Base-by-base conservation (phyloP, 1,284 basidiomycete species). In the Cutaneotrichosporon cavernicola region DNA sequence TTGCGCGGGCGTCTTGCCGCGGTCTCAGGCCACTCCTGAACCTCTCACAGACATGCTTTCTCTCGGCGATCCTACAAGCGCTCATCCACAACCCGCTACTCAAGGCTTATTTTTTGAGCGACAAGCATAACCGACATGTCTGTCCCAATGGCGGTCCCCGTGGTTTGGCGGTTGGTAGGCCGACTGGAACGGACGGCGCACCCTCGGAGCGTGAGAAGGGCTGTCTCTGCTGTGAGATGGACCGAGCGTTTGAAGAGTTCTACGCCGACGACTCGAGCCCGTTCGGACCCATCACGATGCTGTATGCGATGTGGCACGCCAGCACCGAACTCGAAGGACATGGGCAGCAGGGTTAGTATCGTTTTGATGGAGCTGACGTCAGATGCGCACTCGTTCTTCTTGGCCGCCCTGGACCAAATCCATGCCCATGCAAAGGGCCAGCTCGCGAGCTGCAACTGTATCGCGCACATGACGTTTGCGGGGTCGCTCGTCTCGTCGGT, bases 221-320 rank as follows among this genome's bases (percentile, higher is more conserved):
- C 38, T 99, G 95, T 79, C 89, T 90, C 59, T 93, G 90, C 63
- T 99, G 95, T 78, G 95, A 97, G 79, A 90, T 99, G 89, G 95
- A 98, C 78, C 88, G 86, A 68, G 84, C 97, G 6, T 96, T 96
- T 77, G 82, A 87, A 30, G 93, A 97, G 90, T 85, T 92, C 34
- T 89, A 90, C 72, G 87, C 87, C 0, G 84, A 86, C 8, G 86
- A 88, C 66, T 80, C 83, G n/a, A 77, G 83, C 1, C 88, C 93
- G 0, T 90, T 88, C 71, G 93, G 90, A 0, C 95, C 96, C 0
- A 87, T 89, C 1, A 88, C 88, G 3, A 90, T 98, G 78, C 85
- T 97, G 13, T 86, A 89, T 49, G 89, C 90, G 43, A 90, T 91
- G 58, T 98, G 95, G 94, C 87, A 89, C 69, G 87, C 88, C 31